A percentile compares a stretch with the other conserved stretches of the same genome.
These are phyloP conservation scores for Solanum rostratum DNA, from an alignment of 257 asterid species.

Conservation along the genomic window DNA sequence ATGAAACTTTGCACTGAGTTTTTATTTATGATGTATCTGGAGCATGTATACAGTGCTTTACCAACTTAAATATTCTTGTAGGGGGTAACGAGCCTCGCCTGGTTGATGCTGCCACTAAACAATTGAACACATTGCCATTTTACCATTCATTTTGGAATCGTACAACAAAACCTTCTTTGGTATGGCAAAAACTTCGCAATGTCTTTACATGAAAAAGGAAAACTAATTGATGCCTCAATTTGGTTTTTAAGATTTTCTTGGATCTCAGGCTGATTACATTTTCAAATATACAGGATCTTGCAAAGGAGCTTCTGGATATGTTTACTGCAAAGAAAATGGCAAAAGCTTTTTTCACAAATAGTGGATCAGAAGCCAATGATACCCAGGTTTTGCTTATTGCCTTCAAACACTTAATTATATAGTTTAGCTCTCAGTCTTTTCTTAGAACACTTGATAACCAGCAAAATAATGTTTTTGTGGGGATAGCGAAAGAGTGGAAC, in stretches of 20 bases:
- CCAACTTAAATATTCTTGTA: conserved; percentile 8
- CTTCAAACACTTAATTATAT: not conserved
- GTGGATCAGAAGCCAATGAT: conserved; percentile 98
- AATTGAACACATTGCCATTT: conserved; percentile 81
- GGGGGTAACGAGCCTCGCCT: conserved; percentile 96
- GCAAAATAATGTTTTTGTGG: not conserved
- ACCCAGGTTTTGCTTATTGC: conserved; percentile 51
- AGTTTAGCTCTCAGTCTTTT: not conserved
- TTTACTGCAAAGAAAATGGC: conserved; percentile 77
- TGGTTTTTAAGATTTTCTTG: not conserved
- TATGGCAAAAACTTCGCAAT: conserved; percentile 6
- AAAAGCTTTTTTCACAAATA: conserved; percentile 80
- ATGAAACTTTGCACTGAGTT: not conserved
- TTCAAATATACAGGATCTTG: conserved; percentile 55
- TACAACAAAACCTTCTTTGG: conserved; percentile 90
- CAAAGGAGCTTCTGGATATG: conserved; percentile 62
- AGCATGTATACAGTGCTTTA: not conserved
- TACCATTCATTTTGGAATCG: conserved; percentile 98
- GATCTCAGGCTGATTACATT: not conserved
- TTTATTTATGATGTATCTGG: not conserved
- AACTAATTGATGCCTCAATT: not conserved
- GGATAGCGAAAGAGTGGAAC: not conserved
- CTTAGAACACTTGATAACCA: not conserved
- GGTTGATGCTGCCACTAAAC: conserved; percentile 77
- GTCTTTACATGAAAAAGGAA: not conserved